Evolutionary conservation across 2,329 filamentous ascomycete genomes (phyloP), one percentile per base, ranked within the genome.

Genomic region (Polychaeton citri): DNA sequence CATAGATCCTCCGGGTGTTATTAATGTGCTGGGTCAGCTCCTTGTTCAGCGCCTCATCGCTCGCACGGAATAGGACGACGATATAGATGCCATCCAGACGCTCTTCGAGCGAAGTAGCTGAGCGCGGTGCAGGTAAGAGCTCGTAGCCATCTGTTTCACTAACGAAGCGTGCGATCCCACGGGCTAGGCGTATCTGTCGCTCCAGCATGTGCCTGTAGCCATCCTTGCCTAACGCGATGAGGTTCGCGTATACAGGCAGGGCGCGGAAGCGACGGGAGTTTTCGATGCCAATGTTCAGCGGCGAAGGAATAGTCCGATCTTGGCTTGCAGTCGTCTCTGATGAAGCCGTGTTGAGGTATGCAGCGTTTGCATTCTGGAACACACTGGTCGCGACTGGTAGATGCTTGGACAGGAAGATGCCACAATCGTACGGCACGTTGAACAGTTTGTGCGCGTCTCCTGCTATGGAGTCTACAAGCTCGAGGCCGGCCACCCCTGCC

Each of bases 381-480:
- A 86, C 77, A 4, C 70, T 60, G 19, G 68, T 64, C 1, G 79
- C 70, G 9, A 74, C 62, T 2, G 60, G 49, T 6, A 71, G 61
- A 42, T 81, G 72, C 13, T 76, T 74, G 35, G 78, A 84, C 48
- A 93, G 73, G 67, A 94, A 92, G 59, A 95, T 80, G 30, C 87
- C 88, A 49, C 80, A 87, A 57, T 95, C 88, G 50, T 95, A 95
- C 0, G 88, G 87, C 69, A 94, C 85, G 47, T 95, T 95, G 41
- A 96, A 70, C n/a, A 94, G 62, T 53, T 95, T 95, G 58, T 96
- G 88, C 0, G 73, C 81, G 50, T 95, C 87, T 2, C 81, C 78
- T 0, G 84, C 79, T 46, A 95, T 86, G 34, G 83, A 92, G 53
- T 95, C 85, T 3, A 82, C 85, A 2, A 93, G 65, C 42, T 93